These are phyloP conservation scores for Termitomyces sp. DNA, from an alignment of 768 basidiomycete genomes.

Conservation along the genomic window DNA sequence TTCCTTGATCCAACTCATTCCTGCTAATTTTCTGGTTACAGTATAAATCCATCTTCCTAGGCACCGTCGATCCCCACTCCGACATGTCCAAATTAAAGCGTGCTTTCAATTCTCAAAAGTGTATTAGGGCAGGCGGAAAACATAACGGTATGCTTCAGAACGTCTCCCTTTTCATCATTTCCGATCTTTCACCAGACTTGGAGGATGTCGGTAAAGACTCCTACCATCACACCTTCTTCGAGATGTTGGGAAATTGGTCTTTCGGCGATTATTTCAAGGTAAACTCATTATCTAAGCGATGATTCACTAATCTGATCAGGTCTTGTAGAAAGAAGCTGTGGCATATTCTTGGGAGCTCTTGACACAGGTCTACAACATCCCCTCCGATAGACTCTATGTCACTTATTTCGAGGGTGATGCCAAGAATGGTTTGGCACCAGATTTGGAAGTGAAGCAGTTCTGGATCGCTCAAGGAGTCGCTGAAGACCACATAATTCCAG, in stretches of 20 bases:
- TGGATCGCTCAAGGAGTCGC: constrained; percentile 89
- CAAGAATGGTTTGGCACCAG: constrained; percentile 79
- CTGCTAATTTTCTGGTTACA: constrained; percentile 22
- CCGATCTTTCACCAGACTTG: constrained; percentile 52
- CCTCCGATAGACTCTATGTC: constrained; percentile 89
- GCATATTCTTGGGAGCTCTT: constrained; percentile 92
- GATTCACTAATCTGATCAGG: constrained; percentile 3
- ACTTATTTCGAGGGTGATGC: constrained; percentile 96
- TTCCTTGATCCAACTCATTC: neutral
- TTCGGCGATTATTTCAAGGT: constrained; percentile 99
- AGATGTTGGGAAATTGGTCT: constrained; percentile 99
- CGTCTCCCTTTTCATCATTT: neutral
- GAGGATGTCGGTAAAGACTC: constrained; percentile 99
- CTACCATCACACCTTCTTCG: constrained; percentile 97
- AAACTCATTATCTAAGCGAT: constrained; percentile 8
- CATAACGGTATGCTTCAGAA: constrained; percentile 71
- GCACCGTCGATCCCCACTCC: constrained; percentile 93
- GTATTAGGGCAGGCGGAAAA: constrained; percentile 97
- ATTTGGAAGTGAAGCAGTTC: constrained; percentile 78
- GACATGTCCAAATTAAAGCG: constrained; percentile 87
- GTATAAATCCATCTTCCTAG: constrained; percentile 98
- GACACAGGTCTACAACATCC: constrained; percentile 82
- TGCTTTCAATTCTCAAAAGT: constrained; percentile 96
- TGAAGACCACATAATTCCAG: constrained; percentile 88
- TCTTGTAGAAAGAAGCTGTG: constrained; percentile 81